Evolutionary conservation across 1,139 yeast species (phyloP).

Genomic region (Torulaspora globosa): DNA sequence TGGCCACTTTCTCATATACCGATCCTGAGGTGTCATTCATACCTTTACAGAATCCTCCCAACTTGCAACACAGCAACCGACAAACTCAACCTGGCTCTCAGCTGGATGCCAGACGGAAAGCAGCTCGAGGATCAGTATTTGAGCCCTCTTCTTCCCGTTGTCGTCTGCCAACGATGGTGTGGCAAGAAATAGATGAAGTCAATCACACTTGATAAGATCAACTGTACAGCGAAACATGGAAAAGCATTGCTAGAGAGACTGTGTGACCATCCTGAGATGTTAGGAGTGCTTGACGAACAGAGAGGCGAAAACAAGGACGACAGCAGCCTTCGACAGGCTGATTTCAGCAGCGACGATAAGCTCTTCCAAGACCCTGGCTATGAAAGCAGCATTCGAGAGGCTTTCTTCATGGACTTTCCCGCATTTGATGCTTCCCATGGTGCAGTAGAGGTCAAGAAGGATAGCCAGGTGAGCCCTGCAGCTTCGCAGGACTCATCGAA

Average conservation of each 20-base stretch:
- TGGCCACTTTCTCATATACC: constrained; percentile 15
- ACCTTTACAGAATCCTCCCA: neutral
- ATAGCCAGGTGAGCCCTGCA: neutral
- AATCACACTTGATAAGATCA: neutral
- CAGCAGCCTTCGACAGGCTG: neutral
- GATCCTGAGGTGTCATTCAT: neutral
- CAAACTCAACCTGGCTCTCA: neutral
- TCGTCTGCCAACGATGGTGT: neutral
- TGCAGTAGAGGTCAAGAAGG: neutral
- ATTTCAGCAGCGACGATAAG: neutral
- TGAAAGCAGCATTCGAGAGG: neutral
- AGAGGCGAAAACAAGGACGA: neutral
- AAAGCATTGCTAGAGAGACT: neutral
- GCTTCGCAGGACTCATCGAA: neutral
- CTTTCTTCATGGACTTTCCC: neutral
- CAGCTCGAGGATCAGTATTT: neutral
- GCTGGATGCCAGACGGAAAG: neutral
- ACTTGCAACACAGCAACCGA: neutral
- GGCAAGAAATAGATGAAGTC: neutral
- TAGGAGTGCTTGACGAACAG: neutral
- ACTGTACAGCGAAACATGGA: neutral
- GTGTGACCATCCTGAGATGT: neutral
- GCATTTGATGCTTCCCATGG: neutral
- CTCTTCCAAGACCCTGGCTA: neutral
- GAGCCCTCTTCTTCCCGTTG: neutral